Evolutionary conservation across 768 basidiomycete genomes (phyloP).

Genomic region (Megacollybia marginata): DNA sequence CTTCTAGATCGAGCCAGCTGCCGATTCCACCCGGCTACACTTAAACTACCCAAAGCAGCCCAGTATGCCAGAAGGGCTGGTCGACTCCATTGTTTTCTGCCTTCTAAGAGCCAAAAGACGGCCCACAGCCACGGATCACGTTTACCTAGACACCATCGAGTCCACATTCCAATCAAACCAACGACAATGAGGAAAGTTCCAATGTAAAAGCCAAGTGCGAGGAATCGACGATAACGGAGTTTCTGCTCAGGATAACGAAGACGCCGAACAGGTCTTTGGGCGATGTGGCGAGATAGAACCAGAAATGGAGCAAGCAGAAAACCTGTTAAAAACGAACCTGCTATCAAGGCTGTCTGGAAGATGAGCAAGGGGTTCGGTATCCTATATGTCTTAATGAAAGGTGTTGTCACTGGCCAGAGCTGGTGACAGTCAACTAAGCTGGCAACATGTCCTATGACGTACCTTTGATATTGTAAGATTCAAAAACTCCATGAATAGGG

Average conservation of each 20-base stretch:
- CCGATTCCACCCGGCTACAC: conserved; percentile 92
- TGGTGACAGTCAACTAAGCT: conserved; percentile 17
- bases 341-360: conserved; percentile 89
- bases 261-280: conserved; percentile 76
- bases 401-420: conserved; percentile 76
- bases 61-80: conserved; percentile 79
- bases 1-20: conserved; percentile 75
- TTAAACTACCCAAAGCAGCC: conserved; percentile 70
- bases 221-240: conserved; percentile 67
- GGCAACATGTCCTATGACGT: not conserved
- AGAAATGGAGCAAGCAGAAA: conserved; percentile 92
- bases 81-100: conserved; percentile 71
- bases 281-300: conserved; percentile 85
- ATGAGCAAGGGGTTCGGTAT: conserved; percentile 87
- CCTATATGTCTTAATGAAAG: conserved; percentile 87
- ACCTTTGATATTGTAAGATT: conserved; percentile 81
- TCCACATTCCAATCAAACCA: conserved; percentile 86
- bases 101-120: conserved; percentile 70
- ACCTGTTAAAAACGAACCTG: conserved; percentile 87
- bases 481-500: conserved; percentile 78
- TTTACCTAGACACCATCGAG: conserved; percentile 74
- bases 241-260: conserved; percentile 80
- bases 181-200: conserved; percentile 73
- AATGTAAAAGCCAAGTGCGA: conserved; percentile 79
- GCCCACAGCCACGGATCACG: conserved; percentile 88